phyloP scores from a whole-genome alignment of 495 filamentous ascomycete genomes.

The Lindgomyces ingoldianus region DNA sequence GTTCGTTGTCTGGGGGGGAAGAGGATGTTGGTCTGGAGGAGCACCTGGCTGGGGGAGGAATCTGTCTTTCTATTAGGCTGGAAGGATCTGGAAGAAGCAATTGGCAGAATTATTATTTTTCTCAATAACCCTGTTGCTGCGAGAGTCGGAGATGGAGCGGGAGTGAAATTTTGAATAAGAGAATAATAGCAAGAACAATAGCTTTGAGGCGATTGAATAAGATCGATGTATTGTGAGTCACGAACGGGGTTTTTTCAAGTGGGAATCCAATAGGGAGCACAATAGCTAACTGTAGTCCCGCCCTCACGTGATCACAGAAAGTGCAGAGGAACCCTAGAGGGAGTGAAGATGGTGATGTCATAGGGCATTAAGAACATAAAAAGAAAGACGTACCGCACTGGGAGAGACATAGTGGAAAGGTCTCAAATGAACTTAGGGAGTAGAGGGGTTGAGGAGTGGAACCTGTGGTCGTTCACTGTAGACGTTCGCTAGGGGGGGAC shows the following conservation, averaged over 20 bases:
- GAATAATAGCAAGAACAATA: background rate
- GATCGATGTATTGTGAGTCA: background rate
- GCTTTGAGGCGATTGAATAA: background rate
- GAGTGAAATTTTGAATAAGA: background rate
- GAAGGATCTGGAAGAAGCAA: background rate
- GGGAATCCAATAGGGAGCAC: background rate
- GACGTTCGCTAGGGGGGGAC: background rate
- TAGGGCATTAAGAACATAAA: background rate
- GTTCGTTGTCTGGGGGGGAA: background rate
- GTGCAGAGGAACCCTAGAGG: too few relatives aligned
- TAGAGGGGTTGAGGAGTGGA: background rate
- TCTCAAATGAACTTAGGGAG: too few relatives aligned
- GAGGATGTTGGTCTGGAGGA: background rate
- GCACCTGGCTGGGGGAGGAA: background rate
- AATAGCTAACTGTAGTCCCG: too few relatives aligned
- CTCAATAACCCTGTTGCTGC: too few relatives aligned
- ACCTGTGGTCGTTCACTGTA: background rate
- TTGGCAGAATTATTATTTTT: background rate
- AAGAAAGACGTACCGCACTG: constrained; percentile 12
- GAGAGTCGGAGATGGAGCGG: too few relatives aligned
- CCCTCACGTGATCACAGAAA: too few relatives aligned
- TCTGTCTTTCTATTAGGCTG: background rate
- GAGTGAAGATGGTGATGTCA: background rate
- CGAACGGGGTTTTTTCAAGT: background rate
- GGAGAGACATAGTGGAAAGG: constrained; percentile 21